A percentile compares a stretch with the other conserved stretches of the same genome.
These are phyloP conservation scores for Metschnikowia chrysomelidarum DNA, from an alignment of 805 yeast genomes.

Conservation along the genomic window DNA sequence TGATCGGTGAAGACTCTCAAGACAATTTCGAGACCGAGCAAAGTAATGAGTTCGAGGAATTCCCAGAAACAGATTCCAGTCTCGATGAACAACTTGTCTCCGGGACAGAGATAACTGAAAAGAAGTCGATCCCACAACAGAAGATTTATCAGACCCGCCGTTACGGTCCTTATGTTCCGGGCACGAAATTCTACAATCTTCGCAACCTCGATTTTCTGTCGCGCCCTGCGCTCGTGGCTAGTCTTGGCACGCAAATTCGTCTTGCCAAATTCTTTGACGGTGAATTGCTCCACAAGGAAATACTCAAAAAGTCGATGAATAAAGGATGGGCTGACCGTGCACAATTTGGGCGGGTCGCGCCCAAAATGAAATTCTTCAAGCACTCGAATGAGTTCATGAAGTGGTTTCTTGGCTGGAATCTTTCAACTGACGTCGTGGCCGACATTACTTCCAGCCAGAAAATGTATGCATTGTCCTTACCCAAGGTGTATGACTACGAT, in stretches of 20 bases:
- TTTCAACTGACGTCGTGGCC: background rate
- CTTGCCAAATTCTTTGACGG: slow-evolving; percentile 1
- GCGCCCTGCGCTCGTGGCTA: background rate
- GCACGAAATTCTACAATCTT: background rate
- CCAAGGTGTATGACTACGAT: no score
- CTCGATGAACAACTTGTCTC: no score
- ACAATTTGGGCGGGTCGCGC: background rate
- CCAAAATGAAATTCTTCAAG: slow-evolving; percentile 1
- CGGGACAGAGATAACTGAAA: no score
- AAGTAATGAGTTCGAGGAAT: no score
- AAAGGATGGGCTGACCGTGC: slow-evolving; percentile 2
- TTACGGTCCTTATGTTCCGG: background rate
- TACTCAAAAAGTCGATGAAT: background rate
- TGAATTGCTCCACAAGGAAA: background rate
- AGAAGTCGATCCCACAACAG: no score
- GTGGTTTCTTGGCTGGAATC: slow-evolving; percentile 3
- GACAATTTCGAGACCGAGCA: no score
- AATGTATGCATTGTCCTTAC: no score
- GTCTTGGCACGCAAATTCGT: slow-evolving; percentile 1
- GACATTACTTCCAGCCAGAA: background rate
- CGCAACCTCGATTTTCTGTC: slow-evolving; percentile 2
- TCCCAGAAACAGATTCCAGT: no score
- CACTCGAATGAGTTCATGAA: slow-evolving; percentile 1
- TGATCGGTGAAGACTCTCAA: no score
- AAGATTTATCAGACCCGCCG: no score